Evolutionary conservation across 495 filamentous ascomycete species (phyloP).

Genomic region (Aspergillus cristatus): DNA sequence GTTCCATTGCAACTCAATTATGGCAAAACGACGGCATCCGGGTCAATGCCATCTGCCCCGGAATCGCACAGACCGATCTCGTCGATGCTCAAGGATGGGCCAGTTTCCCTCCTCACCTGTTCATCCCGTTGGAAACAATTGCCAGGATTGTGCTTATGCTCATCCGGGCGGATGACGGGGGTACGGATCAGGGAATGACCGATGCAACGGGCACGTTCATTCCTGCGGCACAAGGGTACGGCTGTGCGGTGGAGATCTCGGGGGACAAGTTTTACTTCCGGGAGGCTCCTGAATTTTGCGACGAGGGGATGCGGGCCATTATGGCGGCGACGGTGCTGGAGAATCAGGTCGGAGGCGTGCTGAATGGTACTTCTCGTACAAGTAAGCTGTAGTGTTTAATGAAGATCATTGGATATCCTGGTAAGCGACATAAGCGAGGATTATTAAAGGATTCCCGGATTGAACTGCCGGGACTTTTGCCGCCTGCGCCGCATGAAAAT

Average conservation of each 20-base stretch:
- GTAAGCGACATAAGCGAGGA: too few relatives aligned
- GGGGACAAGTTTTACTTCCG: constrained; percentile 9
- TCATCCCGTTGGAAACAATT: constrained; percentile 7
- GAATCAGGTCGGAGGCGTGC: constrained; percentile 14
- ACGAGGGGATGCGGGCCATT: constrained; percentile 15
- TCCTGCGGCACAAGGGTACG: constrained; percentile 4
- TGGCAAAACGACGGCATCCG: constrained; percentile 10
- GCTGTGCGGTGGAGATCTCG: constrained; percentile 9
- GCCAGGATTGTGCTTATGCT: constrained; percentile 3
- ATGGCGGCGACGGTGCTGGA: constrained; percentile 17
- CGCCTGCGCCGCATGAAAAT: too few relatives aligned
- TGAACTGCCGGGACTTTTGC: too few relatives aligned
- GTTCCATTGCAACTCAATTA: constrained; percentile 7
- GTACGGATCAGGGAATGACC: constrained; percentile 1
- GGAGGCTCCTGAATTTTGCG: constrained; percentile 12
- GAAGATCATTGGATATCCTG: neutral
- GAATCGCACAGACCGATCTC: constrained; percentile 9
- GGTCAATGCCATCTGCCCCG: constrained; percentile 14
- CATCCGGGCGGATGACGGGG: neutral
- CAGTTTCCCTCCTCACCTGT: constrained; percentile 2
- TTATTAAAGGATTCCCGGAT: too few relatives aligned
- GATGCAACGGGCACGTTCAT: constrained; percentile 8
- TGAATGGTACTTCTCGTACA: too few relatives aligned
- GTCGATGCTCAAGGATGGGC: constrained; percentile 2
- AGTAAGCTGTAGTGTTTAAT: neutral